These are phyloP conservation scores for Botryotinia narcissicola DNA, from an alignment of 2,329 filamentous ascomycete genomes.

Conservation along the genomic window DNA sequence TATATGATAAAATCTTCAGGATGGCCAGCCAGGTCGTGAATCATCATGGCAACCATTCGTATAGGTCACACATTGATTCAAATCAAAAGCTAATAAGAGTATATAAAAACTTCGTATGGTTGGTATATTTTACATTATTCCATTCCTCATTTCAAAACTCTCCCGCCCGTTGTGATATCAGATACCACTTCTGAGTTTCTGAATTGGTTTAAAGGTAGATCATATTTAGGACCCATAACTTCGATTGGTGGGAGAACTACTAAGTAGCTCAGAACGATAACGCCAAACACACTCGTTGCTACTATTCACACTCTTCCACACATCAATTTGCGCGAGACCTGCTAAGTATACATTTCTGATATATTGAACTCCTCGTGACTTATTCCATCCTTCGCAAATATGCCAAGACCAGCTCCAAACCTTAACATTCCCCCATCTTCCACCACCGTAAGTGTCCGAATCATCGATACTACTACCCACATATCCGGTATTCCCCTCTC, in stretches of 20 bases:
- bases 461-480: conserved; percentile 38
- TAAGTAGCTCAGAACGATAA: not conserved
- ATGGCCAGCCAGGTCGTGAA: not conserved
- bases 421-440: conserved; percentile 37
- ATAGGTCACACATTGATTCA: not conserved
- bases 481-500: conserved; percentile 30
- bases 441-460: conserved; percentile 36
- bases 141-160: not conserved
- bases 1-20: not conserved
- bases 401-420: conserved; percentile 21
- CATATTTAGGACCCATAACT: not conserved
- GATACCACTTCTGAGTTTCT: not conserved
- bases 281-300: not conserved
- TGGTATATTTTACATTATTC: not conserved
- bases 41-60: not conserved
- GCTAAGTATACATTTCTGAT: conserved; percentile 9
- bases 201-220: not conserved
- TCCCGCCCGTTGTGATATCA: not conserved
- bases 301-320: not conserved
- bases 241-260: not conserved
- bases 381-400: not conserved
- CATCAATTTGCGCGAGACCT: not conserved
- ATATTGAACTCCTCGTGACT: not conserved
- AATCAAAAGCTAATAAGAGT: no score
- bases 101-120: no score